Conservation (phyloP, 441 rosid species). For the Bocquillonia castaneifolia region DNA sequence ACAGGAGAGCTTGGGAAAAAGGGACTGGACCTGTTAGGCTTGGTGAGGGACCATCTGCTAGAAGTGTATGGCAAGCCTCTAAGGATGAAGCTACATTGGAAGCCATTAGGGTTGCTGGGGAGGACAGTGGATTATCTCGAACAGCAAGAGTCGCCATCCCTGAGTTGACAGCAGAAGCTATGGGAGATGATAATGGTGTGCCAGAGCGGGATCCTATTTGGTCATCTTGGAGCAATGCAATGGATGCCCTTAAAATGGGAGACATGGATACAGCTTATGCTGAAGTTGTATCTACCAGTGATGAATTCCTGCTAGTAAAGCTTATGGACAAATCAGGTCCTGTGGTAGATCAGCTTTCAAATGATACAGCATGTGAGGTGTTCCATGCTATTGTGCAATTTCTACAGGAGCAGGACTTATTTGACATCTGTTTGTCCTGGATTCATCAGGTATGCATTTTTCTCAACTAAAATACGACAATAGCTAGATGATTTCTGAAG, state of each 20-base stretch:
- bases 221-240: conserved; percentile 88
- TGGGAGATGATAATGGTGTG: conserved; percentile 68
- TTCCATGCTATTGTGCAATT: conserved; percentile 71
- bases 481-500: not conserved
- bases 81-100: conserved; percentile 98
- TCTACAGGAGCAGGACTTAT: conserved; percentile 66
- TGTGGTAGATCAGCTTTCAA: conserved; percentile 75
- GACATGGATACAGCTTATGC: conserved; percentile 87
- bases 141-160: conserved; percentile 62
- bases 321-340: conserved; percentile 96
- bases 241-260: conserved; percentile 87
- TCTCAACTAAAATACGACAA: not conserved
- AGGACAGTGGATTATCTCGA: conserved; percentile 59
- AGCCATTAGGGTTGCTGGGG: conserved; percentile 96
- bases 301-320: conserved; percentile 85
- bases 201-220: conserved; percentile 75
- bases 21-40: conserved; percentile 64
- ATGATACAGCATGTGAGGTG: conserved; percentile 69
- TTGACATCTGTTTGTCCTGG: conserved; percentile 88
- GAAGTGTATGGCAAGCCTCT: conserved; percentile 99
- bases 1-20: conserved; percentile 86
- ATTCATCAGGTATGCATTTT: conserved; percentile 71
- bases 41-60: conserved; percentile 98
- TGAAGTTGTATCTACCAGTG: conserved; percentile 70
- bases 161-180: conserved; percentile 74